Evolutionary conservation across 495 filamentous ascomycete species (phyloP), one percentile per base, ranked within the genome.

Genomic region (Penicillium ucsense): DNA sequence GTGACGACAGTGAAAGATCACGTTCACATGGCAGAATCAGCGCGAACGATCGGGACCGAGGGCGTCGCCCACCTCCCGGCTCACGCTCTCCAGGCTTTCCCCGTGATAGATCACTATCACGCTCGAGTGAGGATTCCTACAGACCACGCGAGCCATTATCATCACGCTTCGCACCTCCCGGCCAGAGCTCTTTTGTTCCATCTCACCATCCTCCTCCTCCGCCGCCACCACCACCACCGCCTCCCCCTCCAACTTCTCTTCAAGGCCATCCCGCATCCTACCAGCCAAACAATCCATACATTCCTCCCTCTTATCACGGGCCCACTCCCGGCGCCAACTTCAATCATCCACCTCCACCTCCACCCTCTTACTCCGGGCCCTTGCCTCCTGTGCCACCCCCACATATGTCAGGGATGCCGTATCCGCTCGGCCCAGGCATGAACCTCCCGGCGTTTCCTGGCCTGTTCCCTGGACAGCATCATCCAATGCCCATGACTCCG

Each of bases 371-470:
- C 41, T 60, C 66, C 29, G 76, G 73, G n/a, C 61, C 68, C 39
- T 79, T 75, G 76, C 71, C 73, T 9, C 73, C 74, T 27, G 67
- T 66, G 29, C 70, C 70, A 46, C 66, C 70, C 34, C 59, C 61
- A 29, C 60, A 56, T 6, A 49, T 59, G 49, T 35, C 55, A 41
- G 40, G 36, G 28, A 56, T 53, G 54, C 50, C 52, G 38, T 61
- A 52, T 31, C 49, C 46, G 46, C 49, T 47, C 6, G 59, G 51
- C 4, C 46, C 56, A 0, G 56, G 55, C 3, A 52, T 54, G 39
- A 44, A 38, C 12, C 47, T 40, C 27, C 46, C 68, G 0, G 60
- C 63, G 2, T 68, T 64, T 34, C 55, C 58, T 45, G 64, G 54
- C 27, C 48, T 53, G 3, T 55, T 55, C 31, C 20, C 49, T 45